phyloP scores from a whole-genome alignment of 306 rosid species.

The Ceratonia siliqua region DNA sequence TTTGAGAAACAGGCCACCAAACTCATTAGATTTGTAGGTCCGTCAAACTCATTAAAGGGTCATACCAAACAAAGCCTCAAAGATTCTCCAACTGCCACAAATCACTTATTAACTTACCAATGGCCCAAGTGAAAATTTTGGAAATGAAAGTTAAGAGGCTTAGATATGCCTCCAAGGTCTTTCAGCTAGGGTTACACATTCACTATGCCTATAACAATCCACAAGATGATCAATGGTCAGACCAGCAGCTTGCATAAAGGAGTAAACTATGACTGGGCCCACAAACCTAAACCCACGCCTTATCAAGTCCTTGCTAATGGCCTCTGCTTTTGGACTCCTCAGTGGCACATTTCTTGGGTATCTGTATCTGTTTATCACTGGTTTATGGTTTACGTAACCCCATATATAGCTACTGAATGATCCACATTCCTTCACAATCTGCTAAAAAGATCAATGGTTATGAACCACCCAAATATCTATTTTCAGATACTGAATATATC shows the following conservation, averaged over 20 bases:
- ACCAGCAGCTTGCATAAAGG: slow-evolving; percentile 96
- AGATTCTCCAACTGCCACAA: too few species aligned
- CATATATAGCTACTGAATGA: slow-evolving; percentile 87
- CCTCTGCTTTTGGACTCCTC: slow-evolving; percentile 82
- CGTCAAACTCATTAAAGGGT: too few species aligned
- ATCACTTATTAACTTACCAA: too few species aligned
- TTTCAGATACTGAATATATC: too few species aligned
- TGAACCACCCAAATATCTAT: too few species aligned
- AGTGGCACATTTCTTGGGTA: slow-evolving; percentile 83
- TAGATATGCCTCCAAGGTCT: slow-evolving; percentile 97
- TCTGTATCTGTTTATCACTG: slow-evolving; percentile 66
- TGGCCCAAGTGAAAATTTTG: background rate
- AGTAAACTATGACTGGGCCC: slow-evolving; percentile 86
- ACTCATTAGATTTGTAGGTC: too few species aligned
- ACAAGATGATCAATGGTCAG: slow-evolving; percentile 83
- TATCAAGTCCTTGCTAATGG: slow-evolving; percentile 75
- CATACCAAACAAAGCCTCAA: too few species aligned
- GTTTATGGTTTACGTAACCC: slow-evolving; percentile 77
- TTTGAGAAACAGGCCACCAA: too few species aligned
- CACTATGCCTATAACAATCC: slow-evolving; percentile 72
- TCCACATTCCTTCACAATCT: slow-evolving; percentile 78
- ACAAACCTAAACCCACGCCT: slow-evolving; percentile 76
- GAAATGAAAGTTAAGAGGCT: background rate
- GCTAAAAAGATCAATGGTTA: slow-evolving; percentile 21
- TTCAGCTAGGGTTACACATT: slow-evolving; percentile 82